A percentile compares a stretch with the other conserved stretches of the same genome.
These are phyloP conservation scores for Infundibulicybe gibba DNA, from an alignment of 768 basidiomycete genomes.

Conservation along the genomic window DNA sequence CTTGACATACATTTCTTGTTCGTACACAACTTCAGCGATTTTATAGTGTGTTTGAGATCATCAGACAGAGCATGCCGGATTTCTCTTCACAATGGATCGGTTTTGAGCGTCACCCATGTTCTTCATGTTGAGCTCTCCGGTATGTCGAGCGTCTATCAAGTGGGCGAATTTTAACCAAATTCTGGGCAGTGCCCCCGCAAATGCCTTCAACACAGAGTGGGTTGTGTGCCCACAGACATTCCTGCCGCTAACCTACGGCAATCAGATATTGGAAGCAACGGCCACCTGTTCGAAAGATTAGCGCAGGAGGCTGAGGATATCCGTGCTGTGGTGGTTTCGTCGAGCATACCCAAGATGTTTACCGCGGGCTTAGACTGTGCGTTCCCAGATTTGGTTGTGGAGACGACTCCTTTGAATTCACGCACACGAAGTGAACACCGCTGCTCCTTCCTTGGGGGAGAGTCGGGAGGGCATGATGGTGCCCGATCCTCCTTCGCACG, in stretches of 20 bases:
- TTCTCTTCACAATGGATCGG: constrained; percentile 41
- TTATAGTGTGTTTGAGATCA: too few species aligned
- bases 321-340: constrained; percentile 71
- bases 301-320: constrained; percentile 43
- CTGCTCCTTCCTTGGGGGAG: constrained; percentile 21
- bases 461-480: constrained; percentile 33
- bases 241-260: background rate
- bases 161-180: background rate
- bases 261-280: constrained; percentile 73
- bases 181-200: constrained; percentile 53
- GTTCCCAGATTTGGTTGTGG: too few species aligned
- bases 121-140: constrained; percentile 44
- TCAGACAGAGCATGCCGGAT: background rate
- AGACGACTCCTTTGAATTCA: too few species aligned
- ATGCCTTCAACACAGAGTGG: constrained; percentile 58
- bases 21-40: too few species aligned
- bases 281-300: constrained; percentile 55
- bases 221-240: background rate
- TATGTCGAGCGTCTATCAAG: constrained; percentile 13
- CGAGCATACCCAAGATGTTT: constrained; percentile 67
- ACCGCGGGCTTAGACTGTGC: constrained; percentile 82
- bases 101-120: constrained; percentile 41
- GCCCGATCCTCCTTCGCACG: constrained; percentile 48
- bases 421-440: constrained; percentile 18
- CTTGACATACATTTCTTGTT: too few species aligned